Evolutionary conservation across 1,284 basidiomycete species (phyloP), one percentile per base, ranked within the genome.

Genomic region (Tylopilus sp.): DNA sequence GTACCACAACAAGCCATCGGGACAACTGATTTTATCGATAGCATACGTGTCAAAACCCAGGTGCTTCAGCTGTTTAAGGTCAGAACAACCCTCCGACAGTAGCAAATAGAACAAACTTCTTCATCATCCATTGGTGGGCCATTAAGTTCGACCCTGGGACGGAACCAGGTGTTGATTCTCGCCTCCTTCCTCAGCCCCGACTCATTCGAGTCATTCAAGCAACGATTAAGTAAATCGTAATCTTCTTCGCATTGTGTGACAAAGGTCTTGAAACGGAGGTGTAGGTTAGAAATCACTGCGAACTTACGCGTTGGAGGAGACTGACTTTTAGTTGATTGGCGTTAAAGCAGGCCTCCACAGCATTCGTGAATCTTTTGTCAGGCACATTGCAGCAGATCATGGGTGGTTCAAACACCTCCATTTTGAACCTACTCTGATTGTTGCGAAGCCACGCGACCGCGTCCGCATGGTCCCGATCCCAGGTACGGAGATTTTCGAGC

Each of bases 191-290:
- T 72, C 7, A 83, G 78, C 4, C 86, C 64, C 2, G 73, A 81
- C 28, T 76, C 72, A 6, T 66, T 55, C 0, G 72, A 73, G 59
- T 87, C 85, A 57, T 88, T 86, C 55, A 92, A 76, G 28, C 81
- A 69, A 30, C 71, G 68, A 55, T 88, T 85, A 40, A 94, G 71
- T 1, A 74, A 71, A 46, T 86, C 75, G 50, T 91, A 91, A 63
- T 99, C 96, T 31, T 89, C 86, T 49, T 86, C 79, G 55, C 82
- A 86, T 65, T 95, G 89, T 30, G 86, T 84, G 4, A 99, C 84
- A 65, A 99, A 89, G 0, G 85, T 92, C 89, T 96, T 44, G 19
- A 31, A 44, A 33, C 16, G 41, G 33, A 37, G 4, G 23, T 1
- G 29, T 33, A 7, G 23, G 30, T 60, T 5, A 48, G 40, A 28